Base-by-base conservation (phyloP, 129 eudicot species). In the Saposhnikovia divaricata region DNA sequence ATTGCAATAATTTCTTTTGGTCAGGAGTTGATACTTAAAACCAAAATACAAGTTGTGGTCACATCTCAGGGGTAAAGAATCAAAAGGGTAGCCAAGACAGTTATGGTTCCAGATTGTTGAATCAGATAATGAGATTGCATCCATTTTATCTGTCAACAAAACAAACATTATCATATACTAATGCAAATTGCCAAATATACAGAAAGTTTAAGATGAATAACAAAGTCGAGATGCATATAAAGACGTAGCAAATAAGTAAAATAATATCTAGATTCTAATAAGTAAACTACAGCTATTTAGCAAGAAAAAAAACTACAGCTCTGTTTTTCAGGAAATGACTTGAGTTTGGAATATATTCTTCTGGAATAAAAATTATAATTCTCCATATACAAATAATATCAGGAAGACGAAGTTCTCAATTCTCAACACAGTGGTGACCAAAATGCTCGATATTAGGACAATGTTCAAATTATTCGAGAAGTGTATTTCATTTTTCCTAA, bases 91-190 rank as follows among this genome's bases (percentile, higher is more conserved):
- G 72, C 27, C 40, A 8, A 77, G 83, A 80, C 39, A 77, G 43
- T 53, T 37, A 80, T 34, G 82, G 43, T 38, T 63, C 73, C 84
- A 44, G 75, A 77, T 77, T 53, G 84, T 45, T 23, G 61, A 66
- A 80, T 85, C 85, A 31, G 91, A 50, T 48, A 83, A 53, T 25
- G 84, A 76, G 53, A 81, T 39, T 5, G 87, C 75, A 83, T 77
- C 89, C 91, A 88, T 88, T 44, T 53, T 76, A 27, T 79, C 88
- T 85, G 84, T 75, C 80, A 76, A 59, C n/a, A 87, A 74, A 81
- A 75, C 28, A 66, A 81, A 15, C 51, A 75, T 61, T 38, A 5
- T 42, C 70, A 76, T 63, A 63, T 42, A 76, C 70, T 47, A 68
- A 34, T 31, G 43, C 43, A 31, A 31, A 68, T 15, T 68, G 43